Conservation (phyloP, 768 basidiomycete genomes). For the Phanerodontia chrysosporium region DNA sequence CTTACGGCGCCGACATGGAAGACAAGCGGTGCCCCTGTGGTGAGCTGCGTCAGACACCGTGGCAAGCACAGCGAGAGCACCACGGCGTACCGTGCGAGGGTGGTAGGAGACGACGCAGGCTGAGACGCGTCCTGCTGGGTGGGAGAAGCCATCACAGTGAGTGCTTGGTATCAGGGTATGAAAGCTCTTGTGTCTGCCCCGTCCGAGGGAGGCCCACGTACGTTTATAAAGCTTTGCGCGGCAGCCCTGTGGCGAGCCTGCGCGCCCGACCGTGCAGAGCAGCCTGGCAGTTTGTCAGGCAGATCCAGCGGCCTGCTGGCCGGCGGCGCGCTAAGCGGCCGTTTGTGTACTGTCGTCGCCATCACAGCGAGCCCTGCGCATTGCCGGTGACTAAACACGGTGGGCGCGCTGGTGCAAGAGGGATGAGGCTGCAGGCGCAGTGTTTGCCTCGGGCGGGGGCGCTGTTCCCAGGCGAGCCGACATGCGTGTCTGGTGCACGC, state of each 20-base stretch:
- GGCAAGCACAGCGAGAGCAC: neutral
- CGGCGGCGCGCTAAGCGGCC: neutral
- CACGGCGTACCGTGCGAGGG: neutral
- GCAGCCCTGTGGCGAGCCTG: neutral
- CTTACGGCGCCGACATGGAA: conserved; percentile 22
- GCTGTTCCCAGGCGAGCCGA: neutral
- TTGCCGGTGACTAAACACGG: neutral
- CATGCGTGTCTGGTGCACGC: neutral
- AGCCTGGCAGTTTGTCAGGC: neutral
- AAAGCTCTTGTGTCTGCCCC: neutral
- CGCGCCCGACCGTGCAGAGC: neutral
- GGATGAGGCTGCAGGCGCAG: neutral
- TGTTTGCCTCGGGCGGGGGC: neutral
- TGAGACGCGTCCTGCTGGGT: neutral
- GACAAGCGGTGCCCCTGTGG: conserved; percentile 19
- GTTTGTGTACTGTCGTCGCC: neutral
- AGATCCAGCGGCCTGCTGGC: neutral
- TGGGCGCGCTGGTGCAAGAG: neutral
- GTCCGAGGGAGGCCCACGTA: neutral
- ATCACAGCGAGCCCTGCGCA: neutral
- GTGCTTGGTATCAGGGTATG: neutral
- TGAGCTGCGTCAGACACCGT: neutral
- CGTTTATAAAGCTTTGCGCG: neutral
- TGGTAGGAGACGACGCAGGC: neutral
- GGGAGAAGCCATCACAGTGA: neutral